Evolutionary conservation across 768 basidiomycete species (phyloP).

Genomic region (Boletellus emodensis): DNA sequence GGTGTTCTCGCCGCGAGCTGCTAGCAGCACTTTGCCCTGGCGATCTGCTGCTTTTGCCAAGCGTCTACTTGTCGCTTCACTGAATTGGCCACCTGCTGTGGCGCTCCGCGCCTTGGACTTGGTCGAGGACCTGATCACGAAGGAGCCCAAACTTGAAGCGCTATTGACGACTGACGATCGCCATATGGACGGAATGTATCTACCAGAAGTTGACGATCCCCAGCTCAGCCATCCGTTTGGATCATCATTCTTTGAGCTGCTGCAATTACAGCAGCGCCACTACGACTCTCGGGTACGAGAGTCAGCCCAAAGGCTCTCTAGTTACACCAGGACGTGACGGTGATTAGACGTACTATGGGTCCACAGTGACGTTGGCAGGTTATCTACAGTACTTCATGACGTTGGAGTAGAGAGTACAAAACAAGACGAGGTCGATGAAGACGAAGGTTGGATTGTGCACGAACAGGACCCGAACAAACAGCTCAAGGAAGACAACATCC

Average conservation of each 20-base stretch:
- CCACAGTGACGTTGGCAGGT: conserved; percentile 22
- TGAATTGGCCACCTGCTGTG: conserved; percentile 73
- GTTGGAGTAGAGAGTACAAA: conserved; percentile 20
- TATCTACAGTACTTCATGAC: conserved; percentile 32
- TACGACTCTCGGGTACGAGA: conserved; percentile 65
- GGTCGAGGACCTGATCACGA: conserved; percentile 64
- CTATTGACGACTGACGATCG: conserved; percentile 87
- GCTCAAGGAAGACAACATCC: conserved; percentile 31
- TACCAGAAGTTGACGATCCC: conserved; percentile 84
- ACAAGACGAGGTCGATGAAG: conserved; percentile 16
- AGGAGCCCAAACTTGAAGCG: conserved; percentile 77
- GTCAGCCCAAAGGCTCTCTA: conserved; percentile 58
- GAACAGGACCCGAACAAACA: conserved; percentile 11
- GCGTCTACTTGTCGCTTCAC: conserved; percentile 74
- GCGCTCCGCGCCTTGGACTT: conserved; percentile 72
- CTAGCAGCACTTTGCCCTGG: conserved; percentile 57
- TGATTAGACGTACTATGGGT: conserved; percentile 26
- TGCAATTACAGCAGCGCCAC: conserved; percentile 56
- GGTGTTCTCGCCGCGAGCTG: conserved; percentile 72
- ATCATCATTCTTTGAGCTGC: conserved; percentile 83
- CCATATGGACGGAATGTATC: conserved; percentile 78
- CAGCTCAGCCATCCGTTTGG: conserved; percentile 78
- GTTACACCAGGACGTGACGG: conserved; percentile 37
- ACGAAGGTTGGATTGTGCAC: conserved; percentile 15
- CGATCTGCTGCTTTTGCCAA: conserved; percentile 91